Evolutionary conservation across 2,329 filamentous ascomycete genomes (phyloP).

Genomic region (Cladophialophora psammophila): DNA sequence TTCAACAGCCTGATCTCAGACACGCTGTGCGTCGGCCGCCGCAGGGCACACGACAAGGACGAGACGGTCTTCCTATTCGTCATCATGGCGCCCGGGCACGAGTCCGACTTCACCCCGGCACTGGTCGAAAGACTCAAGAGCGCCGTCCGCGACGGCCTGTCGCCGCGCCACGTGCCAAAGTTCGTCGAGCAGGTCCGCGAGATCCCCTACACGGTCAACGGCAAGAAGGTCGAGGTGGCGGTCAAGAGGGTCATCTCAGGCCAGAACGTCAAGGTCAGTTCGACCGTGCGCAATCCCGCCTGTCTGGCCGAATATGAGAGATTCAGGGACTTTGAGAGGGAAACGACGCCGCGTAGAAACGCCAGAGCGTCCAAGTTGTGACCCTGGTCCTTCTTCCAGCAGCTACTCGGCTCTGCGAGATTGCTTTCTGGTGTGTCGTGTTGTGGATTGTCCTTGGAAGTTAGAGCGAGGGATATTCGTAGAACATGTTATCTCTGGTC

Average conservation of each 20-base stretch:
- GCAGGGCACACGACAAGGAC: conserved; percentile 47
- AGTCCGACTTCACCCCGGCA: conserved; percentile 39
- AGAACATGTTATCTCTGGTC: background rate
- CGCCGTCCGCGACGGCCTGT: conserved; percentile 42
- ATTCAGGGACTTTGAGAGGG: conserved; percentile 40
- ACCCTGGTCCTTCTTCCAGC: background rate
- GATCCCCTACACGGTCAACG: conserved; percentile 56
- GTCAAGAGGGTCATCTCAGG: conserved; percentile 54
- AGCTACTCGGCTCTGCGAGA: too few relatives aligned
- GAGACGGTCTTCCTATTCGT: conserved; percentile 53
- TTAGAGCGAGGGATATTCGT: too few relatives aligned
- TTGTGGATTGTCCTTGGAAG: too few relatives aligned
- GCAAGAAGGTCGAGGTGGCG: conserved; percentile 56
- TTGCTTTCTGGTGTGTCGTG: too few relatives aligned
- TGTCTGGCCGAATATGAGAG: conserved; percentile 47
- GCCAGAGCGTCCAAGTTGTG: conserved; percentile 17
- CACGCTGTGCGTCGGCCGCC: conserved; percentile 50
- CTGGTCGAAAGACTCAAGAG: conserved; percentile 35
- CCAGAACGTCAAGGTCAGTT: conserved; percentile 47
- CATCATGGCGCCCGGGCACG: conserved; percentile 44
- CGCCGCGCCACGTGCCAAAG: conserved; percentile 51
- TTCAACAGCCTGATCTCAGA: conserved; percentile 47
- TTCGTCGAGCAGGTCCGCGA: conserved; percentile 50
- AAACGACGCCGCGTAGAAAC: background rate
- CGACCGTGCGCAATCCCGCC: conserved; percentile 52